Conservation (phyloP, 1,284 basidiomycete species). For the Cutaneotrichosporon cavernicola region DNA sequence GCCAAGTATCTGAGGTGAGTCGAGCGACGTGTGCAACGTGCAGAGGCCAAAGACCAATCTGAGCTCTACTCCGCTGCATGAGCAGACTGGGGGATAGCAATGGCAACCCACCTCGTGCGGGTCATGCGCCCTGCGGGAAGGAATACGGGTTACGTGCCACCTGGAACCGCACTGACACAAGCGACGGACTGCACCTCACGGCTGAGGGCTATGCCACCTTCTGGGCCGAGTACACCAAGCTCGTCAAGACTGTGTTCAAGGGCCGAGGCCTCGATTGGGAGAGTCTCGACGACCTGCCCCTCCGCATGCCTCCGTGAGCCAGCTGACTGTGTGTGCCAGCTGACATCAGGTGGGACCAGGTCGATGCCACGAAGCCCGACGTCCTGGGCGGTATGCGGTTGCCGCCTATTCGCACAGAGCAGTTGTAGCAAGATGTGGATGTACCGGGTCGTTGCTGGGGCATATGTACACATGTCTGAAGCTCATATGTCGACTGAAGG, state of each 20-base stretch:
- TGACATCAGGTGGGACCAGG: slow-evolving; percentile 18
- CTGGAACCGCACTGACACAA: slow-evolving; percentile 14
- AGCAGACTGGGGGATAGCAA: neutral
- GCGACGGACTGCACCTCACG: slow-evolving; percentile 76
- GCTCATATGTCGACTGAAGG: too few species aligned
- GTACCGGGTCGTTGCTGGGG: slow-evolving; percentile 36
- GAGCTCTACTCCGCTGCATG: neutral
- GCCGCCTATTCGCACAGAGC: slow-evolving; percentile 16
- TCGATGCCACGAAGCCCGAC: slow-evolving; percentile 15
- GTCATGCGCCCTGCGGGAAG: neutral
- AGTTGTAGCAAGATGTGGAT: neutral
- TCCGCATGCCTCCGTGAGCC: slow-evolving; percentile 22
- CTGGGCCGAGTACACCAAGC: slow-evolving; percentile 63
- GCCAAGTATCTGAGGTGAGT: slow-evolving; percentile 27
- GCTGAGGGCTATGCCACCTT: slow-evolving; percentile 68
- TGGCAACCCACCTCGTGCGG: too few species aligned
- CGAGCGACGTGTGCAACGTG: too few species aligned
- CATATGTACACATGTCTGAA: slow-evolving; percentile 22
- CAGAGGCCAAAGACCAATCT: too few species aligned
- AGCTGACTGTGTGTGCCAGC: neutral
- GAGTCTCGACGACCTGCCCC: slow-evolving; percentile 31
- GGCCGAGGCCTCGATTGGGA: slow-evolving; percentile 42
- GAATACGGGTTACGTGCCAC: neutral
- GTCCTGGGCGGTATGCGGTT: slow-evolving; percentile 17
- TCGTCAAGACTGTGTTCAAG: slow-evolving; percentile 60